Base-by-base conservation (phyloP, 2,329 filamentous ascomycete genomes). In the Pyrenophora teres region DNA sequence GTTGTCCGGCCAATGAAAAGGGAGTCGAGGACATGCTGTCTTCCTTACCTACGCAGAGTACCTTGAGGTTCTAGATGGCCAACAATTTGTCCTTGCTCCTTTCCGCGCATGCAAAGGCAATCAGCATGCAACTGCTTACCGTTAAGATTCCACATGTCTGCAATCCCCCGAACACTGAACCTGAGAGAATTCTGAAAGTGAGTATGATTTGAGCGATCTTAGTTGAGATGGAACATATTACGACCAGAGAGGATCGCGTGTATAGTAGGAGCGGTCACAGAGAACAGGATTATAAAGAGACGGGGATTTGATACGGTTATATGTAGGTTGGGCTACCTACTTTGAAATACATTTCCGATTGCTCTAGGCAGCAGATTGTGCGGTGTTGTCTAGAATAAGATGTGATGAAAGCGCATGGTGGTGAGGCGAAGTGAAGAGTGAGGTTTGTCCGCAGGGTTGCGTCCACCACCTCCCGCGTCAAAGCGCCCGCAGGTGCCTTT, bases 1-100 rank as follows among this genome's bases (percentile, higher is more conserved):
- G 54, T 21, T 52, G 47, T 7, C 52, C 23, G 31, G 50, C 40
- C 36, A 30, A 56, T 32, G 7, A 40, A 30, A 54, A 52, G 52
- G 49, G 51, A 13, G 47, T 4, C 7, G 25, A 15, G 37, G 19
- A 9, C 39, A 31, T 19, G 13, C 7, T n/a, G 8, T 19, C 38
- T 47, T 50, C 36, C 49, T 45, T 33, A 30, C 19, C 32, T 35
- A 12, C 8, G 12, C 27, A 15, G 9, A 12, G 2, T 30, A 27
- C 32, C 23, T 31, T 32, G 16, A 25, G 38, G 7, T 30, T 15
- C 41, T 40, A 19, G 9, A 36, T 16, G 19, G 10, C 27, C 27
- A 30, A 12, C 4, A 13, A 13, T 9, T 30, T 30, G 27, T 30
- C 10, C 27, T 30, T 30, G 27, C 27, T 30, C 27, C 27, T 30